A percentile compares a stretch with the other conserved stretches of the same genome.
Evolutionary conservation across 176 grass and related monocot genomes (phyloP).

Genomic region (Oryza brachyantha): DNA sequence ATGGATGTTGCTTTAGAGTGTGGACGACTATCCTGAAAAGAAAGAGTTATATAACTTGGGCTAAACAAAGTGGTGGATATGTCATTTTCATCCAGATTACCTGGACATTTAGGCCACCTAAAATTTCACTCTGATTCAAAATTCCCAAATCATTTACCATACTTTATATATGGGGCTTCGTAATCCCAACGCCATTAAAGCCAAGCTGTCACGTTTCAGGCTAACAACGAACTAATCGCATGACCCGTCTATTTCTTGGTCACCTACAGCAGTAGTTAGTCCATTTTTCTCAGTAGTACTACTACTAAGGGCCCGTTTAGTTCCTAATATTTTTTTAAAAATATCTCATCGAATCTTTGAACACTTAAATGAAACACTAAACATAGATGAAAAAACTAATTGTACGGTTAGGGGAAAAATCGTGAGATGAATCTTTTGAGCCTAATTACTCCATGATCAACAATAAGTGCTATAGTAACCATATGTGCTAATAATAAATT

Average conservation of each 20-base stretch:
- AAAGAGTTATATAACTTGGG: not conserved
- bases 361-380: too few species aligned
- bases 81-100: slow-evolving; percentile 32
- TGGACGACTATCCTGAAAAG: not conserved
- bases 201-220: not conserved
- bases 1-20: slow-evolving; percentile 14
- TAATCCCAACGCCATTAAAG: not conserved
- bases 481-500: too few species aligned
- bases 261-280: not conserved
- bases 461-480: too few species aligned
- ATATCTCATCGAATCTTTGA: too few species aligned
- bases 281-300: not conserved
- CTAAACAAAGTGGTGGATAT: slow-evolving; percentile 7
- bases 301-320: too few species aligned
- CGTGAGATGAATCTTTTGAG: too few species aligned
- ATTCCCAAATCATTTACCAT: not conserved
- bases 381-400: too few species aligned
- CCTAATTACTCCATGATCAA: too few species aligned
- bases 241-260: not conserved
- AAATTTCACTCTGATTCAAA: not conserved
- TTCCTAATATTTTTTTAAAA: too few species aligned
- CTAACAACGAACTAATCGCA: not conserved
- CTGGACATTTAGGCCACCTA: not conserved
- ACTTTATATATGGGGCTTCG: not conserved
- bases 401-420: too few species aligned